Evolutionary conservation across 257 asterid species (phyloP).

Genomic region (Gynochthodes officinalis): DNA sequence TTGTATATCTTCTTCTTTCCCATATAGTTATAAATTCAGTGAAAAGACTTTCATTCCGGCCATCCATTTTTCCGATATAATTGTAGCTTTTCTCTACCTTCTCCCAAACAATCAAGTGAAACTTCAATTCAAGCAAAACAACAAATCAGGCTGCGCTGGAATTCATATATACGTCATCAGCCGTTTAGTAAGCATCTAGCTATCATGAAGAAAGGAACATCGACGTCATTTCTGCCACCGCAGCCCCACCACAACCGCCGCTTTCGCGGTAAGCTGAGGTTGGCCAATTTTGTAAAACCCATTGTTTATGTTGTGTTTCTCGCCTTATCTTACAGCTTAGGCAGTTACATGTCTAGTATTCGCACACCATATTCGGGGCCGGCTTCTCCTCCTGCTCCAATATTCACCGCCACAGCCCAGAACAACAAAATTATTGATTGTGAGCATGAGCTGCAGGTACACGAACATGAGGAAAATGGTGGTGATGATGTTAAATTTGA

Average conservation of each 20-base stretch:
- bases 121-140: too few species aligned
- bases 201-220: conserved; percentile 2
- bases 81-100: too few species aligned
- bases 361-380: not conserved
- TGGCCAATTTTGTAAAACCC: not conserved
- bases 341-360: conserved; percentile 2
- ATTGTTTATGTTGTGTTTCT: not conserved
- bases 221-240: not conserved
- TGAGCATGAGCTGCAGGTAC: not conserved
- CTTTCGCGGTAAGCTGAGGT: not conserved
- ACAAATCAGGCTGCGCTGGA: too few species aligned
- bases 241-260: conserved; percentile 4
- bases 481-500: not conserved
- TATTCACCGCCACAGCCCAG: not conserved
- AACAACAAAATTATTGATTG: too few species aligned
- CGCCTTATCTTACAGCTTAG: not conserved
- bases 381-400: not conserved
- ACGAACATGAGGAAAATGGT: not conserved
- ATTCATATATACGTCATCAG: not conserved
- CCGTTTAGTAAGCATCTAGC: not conserved
- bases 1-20: too few species aligned
- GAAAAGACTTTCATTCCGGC: too few species aligned
- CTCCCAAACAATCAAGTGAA: too few species aligned
- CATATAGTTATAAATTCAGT: too few species aligned
- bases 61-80: too few species aligned